Conservation (phyloP, 2,329 filamentous ascomycete genomes). For the Botrytis medusae region DNA sequence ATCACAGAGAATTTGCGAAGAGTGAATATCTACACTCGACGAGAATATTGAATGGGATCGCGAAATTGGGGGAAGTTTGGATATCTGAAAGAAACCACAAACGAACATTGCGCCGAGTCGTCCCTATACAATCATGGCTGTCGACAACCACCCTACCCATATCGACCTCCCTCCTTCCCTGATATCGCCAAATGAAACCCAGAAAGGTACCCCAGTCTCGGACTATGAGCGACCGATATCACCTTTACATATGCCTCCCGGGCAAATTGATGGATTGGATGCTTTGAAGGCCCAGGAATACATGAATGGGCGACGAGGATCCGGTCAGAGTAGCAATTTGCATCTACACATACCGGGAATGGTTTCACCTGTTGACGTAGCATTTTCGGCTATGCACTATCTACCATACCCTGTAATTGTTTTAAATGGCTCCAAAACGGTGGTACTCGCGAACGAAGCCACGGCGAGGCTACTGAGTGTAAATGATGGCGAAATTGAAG, state of each 20-base stretch:
- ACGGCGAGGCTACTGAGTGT: slow-evolving; percentile 69
- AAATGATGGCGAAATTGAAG: slow-evolving; percentile 44
- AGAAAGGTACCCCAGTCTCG: neutral
- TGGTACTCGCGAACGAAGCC: slow-evolving; percentile 73
- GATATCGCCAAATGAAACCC: slow-evolving; percentile 2
- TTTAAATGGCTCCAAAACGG: slow-evolving; percentile 65
- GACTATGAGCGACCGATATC: slow-evolving; percentile 28
- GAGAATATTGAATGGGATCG: neutral
- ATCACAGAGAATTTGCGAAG: neutral
- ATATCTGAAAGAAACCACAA: neutral
- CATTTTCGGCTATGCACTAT: slow-evolving; percentile 70
- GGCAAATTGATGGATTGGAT: slow-evolving; percentile 37
- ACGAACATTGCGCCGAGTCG: neutral
- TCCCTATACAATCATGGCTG: neutral
- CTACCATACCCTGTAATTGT: slow-evolving; percentile 71
- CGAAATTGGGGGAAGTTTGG: neutral
- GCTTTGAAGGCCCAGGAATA: slow-evolving; percentile 28
- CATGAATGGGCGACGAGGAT: slow-evolving; percentile 27
- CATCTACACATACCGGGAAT: slow-evolving; percentile 46
- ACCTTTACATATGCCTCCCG: slow-evolving; percentile 33
- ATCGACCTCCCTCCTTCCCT: slow-evolving; percentile 7
- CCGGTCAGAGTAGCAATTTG: slow-evolving; percentile 24
- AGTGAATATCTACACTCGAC: neutral
- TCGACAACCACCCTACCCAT: slow-evolving; percentile 15
- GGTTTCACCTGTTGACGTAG: slow-evolving; percentile 52